Evolutionary conservation across 108 stramenopile species (phyloP), one percentile per base, ranked within the genome.

Genomic region (Cyclostephanos invisitatus): DNA sequence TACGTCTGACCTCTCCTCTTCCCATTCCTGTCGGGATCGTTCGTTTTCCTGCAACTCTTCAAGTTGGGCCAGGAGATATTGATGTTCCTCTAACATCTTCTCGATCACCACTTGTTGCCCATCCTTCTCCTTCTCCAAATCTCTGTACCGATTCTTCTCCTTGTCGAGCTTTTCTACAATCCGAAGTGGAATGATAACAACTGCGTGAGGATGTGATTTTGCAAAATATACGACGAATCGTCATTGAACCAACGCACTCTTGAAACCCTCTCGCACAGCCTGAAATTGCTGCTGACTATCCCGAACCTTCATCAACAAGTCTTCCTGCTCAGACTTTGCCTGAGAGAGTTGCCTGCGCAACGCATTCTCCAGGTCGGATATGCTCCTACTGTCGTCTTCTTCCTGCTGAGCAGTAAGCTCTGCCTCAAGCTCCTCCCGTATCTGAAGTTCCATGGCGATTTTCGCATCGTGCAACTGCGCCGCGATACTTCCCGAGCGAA

Each of bases 271-370:
- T 0, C 75, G 62, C 21, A 76, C 59, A 35, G 63, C 63, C 36
- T 58, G 54, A 27, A 76, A 54, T 42, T 76, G 75, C 28, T 69
- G 67, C 38, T 76, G 67, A 29, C 57, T 60, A 7, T 69, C 50
- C 0, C 63, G 18, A 24, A 76, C 68, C 27, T 62, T 67, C 18
- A 54, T 42, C 53, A 68, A 51, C 47, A 76, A 64, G 28, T 69
- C 61, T 57, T 76, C 75, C 44, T 76, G 75, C 37, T 76, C 75
- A 1, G 18, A 28, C n/a, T 63, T 76, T 22, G 69, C 75, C 46
- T 76, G 68, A 60, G 48, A 12, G 8, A 76, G 62, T 27, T 76
- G 67, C 48, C 47, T 56, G 14, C 75, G 67, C 32, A 76, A 54
- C 48, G 57, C 50, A 24, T 57, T n/a, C 32, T 76, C 75, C 7